Conservation (phyloP, 83 land plant species). For the Picea abies region DNA sequence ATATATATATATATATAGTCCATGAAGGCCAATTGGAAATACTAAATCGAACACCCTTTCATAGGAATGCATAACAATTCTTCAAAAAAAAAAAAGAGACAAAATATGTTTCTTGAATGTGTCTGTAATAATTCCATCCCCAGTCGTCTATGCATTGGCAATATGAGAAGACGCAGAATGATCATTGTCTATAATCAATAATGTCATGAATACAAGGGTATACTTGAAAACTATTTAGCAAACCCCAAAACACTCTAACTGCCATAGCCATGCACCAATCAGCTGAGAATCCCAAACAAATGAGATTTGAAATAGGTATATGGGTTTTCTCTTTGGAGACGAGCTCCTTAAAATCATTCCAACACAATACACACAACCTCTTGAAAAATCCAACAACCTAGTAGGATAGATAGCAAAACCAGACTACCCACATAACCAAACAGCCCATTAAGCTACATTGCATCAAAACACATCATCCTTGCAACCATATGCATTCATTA, state of each 20-base stretch:
- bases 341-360: background rate
- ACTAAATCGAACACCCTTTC: too few relatives aligned
- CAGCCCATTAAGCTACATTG: background rate
- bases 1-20: too few relatives aligned
- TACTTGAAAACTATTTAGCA: background rate
- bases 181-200: background rate
- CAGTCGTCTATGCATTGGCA: background rate
- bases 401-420: background rate
- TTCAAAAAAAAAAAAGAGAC: too few relatives aligned
- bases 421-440: background rate
- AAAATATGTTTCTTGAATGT: too few relatives aligned
- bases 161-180: background rate
- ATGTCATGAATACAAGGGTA: background rate
- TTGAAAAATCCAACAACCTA: background rate
- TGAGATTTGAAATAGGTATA: background rate
- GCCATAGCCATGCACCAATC: background rate
- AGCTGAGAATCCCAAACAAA: background rate
- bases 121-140: too few relatives aligned
- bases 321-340: background rate
- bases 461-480: background rate
- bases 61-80: too few relatives aligned
- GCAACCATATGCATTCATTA: too few relatives aligned
- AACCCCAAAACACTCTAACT: background rate
- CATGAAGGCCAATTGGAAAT: too few relatives aligned
- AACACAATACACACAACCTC: background rate